These are phyloP conservation scores for Talaromyces wortmannii DNA, from an alignment of 495 filamentous ascomycete species.

Conservation along the genomic window DNA sequence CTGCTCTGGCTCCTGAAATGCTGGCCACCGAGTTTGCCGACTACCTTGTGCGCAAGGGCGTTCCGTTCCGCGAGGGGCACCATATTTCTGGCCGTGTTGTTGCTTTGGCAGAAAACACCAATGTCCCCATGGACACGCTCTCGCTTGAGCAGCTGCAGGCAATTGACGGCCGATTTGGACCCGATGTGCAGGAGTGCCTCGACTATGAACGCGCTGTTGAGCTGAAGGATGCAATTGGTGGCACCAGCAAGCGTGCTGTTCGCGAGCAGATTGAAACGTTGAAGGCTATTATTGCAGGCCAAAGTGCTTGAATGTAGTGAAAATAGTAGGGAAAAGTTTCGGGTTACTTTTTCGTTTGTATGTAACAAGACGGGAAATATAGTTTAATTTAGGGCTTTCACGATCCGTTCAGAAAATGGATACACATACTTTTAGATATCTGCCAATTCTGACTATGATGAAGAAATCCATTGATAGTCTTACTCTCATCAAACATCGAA, in stretches of 20 bases:
- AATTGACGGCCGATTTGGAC: conserved; percentile 69
- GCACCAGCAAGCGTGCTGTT: conserved; percentile 70
- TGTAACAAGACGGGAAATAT: background rate
- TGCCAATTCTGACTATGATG: too few relatives aligned
- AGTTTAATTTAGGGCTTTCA: too few relatives aligned
- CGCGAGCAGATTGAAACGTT: conserved; percentile 72
- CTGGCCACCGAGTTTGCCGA: conserved; percentile 81
- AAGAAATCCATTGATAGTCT: too few relatives aligned
- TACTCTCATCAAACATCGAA: too few relatives aligned
- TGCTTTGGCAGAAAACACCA: conserved; percentile 62
- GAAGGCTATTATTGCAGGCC: conserved; percentile 26
- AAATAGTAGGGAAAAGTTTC: background rate
- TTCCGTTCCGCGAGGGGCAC: conserved; percentile 72
- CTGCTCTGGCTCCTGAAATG: conserved; percentile 69
- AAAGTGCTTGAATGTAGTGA: background rate
- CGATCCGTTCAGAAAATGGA: too few relatives aligned
- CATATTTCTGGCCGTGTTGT: conserved; percentile 83
- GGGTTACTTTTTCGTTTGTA: background rate
- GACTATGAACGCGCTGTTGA: conserved; percentile 88
- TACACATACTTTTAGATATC: too few relatives aligned
- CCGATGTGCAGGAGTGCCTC: conserved; percentile 67
- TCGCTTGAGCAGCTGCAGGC: conserved; percentile 60
- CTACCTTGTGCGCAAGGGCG: conserved; percentile 85
- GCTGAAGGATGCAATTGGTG: conserved; percentile 72
- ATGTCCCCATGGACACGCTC: conserved; percentile 71